These are phyloP conservation scores for Discostella stelligeroides DNA, from an alignment of 108 stramenopile species.

Conservation along the genomic window DNA sequence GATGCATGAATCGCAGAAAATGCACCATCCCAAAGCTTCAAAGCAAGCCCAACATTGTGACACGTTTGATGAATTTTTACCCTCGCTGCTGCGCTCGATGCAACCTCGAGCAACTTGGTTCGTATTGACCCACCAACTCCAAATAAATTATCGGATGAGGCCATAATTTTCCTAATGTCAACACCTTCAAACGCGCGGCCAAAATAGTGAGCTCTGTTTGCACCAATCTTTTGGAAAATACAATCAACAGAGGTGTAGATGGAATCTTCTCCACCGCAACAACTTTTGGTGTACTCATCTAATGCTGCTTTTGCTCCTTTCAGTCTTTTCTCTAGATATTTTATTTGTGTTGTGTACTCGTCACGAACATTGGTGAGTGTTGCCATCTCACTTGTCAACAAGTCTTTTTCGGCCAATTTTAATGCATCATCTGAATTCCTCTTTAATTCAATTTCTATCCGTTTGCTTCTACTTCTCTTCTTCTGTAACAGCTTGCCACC, in stretches of 20 bases:
- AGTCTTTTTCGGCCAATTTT: neutral
- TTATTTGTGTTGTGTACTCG: conserved; percentile 1
- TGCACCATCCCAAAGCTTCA: too few relatives aligned
- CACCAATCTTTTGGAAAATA: too few relatives aligned
- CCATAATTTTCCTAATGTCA: conserved; percentile 1
- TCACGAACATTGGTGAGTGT: neutral
- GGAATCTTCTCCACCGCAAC: neutral
- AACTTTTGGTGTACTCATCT: neutral
- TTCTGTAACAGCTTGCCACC: neutral
- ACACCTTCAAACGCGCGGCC: too few relatives aligned
- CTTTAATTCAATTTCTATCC: neutral
- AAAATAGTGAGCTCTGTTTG: too few relatives aligned
- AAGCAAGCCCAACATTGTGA: neutral
- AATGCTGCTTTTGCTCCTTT: too few relatives aligned
- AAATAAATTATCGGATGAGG: neutral
- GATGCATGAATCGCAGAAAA: neutral
- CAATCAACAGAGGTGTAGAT: neutral
- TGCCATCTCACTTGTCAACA: neutral
- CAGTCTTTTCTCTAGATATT: neutral
- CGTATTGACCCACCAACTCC: neutral
- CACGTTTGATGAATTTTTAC: neutral
- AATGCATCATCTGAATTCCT: neutral
- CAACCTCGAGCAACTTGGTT: neutral
- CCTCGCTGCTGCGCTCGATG: neutral
- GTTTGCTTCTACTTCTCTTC: conserved; percentile 2